A percentile compares a stretch with the other conserved stretches of the same genome.
phyloP scores from a whole-genome alignment of 768 basidiomycete species.

The Mycena pura region DNA sequence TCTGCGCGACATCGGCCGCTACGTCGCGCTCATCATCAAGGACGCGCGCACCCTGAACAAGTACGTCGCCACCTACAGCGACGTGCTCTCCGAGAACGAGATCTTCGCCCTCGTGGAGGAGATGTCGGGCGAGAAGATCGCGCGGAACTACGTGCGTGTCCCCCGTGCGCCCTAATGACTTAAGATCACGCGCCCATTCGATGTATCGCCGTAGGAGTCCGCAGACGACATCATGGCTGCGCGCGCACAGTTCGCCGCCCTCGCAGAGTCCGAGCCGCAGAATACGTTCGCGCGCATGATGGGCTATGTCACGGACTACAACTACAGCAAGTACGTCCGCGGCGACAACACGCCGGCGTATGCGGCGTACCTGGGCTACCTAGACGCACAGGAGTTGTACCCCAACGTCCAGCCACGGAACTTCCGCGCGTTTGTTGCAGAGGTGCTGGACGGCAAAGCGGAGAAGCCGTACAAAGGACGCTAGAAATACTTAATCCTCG shows the following conservation, averaged over 20 bases:
- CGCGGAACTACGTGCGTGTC: slow-evolving; percentile 4
- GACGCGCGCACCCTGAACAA: slow-evolving; percentile 34
- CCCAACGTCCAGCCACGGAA: slow-evolving; percentile 28
- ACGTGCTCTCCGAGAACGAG: too few species aligned
- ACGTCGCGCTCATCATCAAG: slow-evolving; percentile 36
- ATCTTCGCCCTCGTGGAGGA: slow-evolving; percentile 27
- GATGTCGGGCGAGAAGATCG: slow-evolving; percentile 30
- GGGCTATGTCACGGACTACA: slow-evolving; percentile 20
- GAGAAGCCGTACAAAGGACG: neutral
- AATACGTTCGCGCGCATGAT: neutral
- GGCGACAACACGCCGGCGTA: slow-evolving; percentile 35
- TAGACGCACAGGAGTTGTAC: slow-evolving; percentile 38
- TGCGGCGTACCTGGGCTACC: slow-evolving; percentile 29
- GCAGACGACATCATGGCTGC: neutral
- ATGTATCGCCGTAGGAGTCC: too few species aligned
- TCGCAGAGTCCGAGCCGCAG: neutral
- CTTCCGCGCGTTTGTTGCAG: too few species aligned
- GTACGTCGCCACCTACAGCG: too few species aligned
- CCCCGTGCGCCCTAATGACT: neutral
- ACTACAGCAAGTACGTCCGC: slow-evolving; percentile 30
- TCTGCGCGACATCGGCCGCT: slow-evolving; percentile 31
- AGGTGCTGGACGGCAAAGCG: slow-evolving; percentile 4
- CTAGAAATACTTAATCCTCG: too few species aligned
- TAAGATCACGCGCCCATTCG: neutral
- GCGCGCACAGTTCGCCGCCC: neutral